phyloP scores from a whole-genome alignment of 768 basidiomycete species.

The Phlegmacium glaucopus region DNA sequence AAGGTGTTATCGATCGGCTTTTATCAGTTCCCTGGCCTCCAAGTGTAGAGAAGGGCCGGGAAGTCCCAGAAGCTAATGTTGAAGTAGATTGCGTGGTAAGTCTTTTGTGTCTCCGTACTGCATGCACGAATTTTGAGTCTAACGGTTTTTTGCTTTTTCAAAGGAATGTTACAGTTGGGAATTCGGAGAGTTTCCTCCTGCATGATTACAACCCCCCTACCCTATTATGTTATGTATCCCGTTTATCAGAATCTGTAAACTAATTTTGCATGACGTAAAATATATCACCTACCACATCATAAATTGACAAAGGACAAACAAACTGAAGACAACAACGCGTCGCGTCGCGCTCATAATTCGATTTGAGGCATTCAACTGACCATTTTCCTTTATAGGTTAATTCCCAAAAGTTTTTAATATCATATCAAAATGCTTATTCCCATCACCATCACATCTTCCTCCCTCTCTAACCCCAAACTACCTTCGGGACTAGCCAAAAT shows the following conservation, averaged over 20 bases:
- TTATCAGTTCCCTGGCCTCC: slow-evolving; percentile 70
- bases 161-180: slow-evolving; percentile 76
- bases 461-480: slow-evolving; percentile 42
- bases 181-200: slow-evolving; percentile 42
- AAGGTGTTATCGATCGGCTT: slow-evolving; percentile 71
- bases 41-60: slow-evolving; percentile 54
- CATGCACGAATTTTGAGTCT: neutral
- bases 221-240: neutral
- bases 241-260: neutral
- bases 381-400: no score
- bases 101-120: slow-evolving; percentile 4
- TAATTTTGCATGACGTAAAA: no score
- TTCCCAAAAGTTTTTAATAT: no score
- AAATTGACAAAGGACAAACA: no score
- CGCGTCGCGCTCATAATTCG: slow-evolving; percentile 13
- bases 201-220: neutral
- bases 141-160: neutral
- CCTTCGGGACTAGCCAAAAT: slow-evolving; percentile 66
- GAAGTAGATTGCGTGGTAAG: slow-evolving; percentile 75
- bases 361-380: slow-evolving; percentile 2
- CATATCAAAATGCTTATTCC: slow-evolving; percentile 63
- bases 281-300: no score
- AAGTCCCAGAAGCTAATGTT: slow-evolving; percentile 51
- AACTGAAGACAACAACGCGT: slow-evolving; percentile 17
- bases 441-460: slow-evolving; percentile 40